These are phyloP conservation scores for Dipodascus albidus DNA, from an alignment of 805 yeast species.

Conservation along the genomic window DNA sequence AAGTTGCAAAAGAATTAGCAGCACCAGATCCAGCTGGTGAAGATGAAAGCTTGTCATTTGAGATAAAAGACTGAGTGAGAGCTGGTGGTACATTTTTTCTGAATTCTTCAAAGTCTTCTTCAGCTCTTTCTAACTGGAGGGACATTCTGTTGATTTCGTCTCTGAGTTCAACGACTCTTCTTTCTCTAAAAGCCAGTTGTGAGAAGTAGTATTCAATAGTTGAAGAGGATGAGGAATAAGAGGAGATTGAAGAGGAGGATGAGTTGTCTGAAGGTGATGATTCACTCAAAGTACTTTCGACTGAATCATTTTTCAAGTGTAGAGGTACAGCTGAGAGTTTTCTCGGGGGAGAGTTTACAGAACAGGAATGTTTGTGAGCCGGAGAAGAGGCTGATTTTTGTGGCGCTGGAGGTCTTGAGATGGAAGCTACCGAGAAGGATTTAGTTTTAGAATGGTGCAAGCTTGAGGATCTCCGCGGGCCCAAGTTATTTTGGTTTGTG, in stretches of 20 bases:
- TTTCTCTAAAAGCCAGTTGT: slow-evolving; percentile 28
- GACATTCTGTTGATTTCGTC: slow-evolving; percentile 20
- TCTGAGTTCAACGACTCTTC: slow-evolving; percentile 27
- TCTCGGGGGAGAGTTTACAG: background rate
- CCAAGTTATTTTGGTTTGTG: too few species aligned
- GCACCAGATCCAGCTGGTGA: background rate
- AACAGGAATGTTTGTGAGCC: background rate
- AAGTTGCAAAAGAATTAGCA: background rate
- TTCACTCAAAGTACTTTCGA: background rate
- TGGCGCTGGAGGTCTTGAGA: background rate
- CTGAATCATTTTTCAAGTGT: background rate
- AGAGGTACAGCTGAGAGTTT: background rate
- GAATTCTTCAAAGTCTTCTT: slow-evolving; percentile 23
- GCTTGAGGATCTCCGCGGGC: background rate
- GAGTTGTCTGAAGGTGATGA: background rate
- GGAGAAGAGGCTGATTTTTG: background rate
- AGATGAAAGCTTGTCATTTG: background rate
- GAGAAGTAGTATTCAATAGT: slow-evolving; percentile 18
- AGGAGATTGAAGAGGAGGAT: background rate
- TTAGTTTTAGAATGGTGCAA: background rate
- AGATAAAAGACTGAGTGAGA: background rate
- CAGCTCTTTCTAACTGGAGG: slow-evolving; percentile 26
- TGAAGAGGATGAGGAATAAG: slow-evolving; percentile 2
- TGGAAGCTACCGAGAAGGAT: background rate
- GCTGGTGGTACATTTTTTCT: slow-evolving; percentile 15